These are phyloP conservation scores for Fusarium tricinctum DNA, from an alignment of 2,329 filamentous ascomycete species.

Conservation along the genomic window DNA sequence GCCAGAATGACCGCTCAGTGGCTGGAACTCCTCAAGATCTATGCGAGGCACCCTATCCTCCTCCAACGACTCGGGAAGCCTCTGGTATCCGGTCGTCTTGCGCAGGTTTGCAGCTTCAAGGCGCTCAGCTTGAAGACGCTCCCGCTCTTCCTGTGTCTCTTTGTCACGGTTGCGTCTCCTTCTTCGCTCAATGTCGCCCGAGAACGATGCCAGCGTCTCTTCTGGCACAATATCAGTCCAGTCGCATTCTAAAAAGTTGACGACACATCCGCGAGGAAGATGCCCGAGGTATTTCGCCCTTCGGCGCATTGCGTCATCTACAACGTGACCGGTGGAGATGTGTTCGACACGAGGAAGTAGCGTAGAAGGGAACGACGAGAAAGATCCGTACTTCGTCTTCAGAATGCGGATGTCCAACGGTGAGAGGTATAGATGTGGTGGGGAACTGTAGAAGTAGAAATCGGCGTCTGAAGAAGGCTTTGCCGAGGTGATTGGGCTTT, in stretches of 20 bases:
- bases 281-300: constrained; percentile 89
- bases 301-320: constrained; percentile 87
- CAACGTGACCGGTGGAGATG: constrained; percentile 87
- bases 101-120: constrained; percentile 79
- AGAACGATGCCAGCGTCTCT: constrained; percentile 81
- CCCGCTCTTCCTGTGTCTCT: constrained; percentile 86
- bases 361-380: constrained; percentile 84
- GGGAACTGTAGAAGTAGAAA: constrained; percentile 90
- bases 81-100: constrained; percentile 59
- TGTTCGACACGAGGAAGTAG: constrained; percentile 90
- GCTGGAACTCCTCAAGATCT: constrained; percentile 75
- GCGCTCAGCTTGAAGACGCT: constrained; percentile 84
- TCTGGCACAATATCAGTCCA: constrained; percentile 90
- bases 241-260: constrained; percentile 92
- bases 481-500: constrained; percentile 31
- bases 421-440: constrained; percentile 90
- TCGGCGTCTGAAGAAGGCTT: constrained; percentile 59
- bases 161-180: constrained; percentile 86
- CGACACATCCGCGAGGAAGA: constrained; percentile 89
- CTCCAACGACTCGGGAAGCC: constrained; percentile 56
- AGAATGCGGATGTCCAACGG: constrained; percentile 93
- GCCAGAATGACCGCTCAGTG: constrained; percentile 66
- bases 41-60: constrained; percentile 58
- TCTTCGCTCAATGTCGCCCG: constrained; percentile 80
- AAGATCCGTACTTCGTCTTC: constrained; percentile 88